Percentiles rank a stretch among this genome's conserved stretches.
These are phyloP conservation scores for Hordeum marinum DNA, from an alignment of 176 grass and related monocot genomes.

Conservation along the genomic window DNA sequence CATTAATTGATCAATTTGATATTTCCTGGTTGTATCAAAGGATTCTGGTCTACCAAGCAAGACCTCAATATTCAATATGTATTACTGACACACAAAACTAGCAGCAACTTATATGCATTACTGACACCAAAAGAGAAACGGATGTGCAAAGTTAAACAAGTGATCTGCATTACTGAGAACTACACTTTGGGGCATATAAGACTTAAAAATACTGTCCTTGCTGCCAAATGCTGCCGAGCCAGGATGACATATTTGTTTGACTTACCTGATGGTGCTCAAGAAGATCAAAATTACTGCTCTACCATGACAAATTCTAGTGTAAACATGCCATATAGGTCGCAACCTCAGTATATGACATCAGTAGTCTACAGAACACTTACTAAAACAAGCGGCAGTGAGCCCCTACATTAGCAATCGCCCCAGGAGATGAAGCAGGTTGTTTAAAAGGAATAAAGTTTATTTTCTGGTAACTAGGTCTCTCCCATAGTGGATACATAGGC, in stretches of 20 bases:
- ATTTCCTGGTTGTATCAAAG: neutral
- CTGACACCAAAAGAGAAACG: neutral
- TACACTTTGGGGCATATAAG: neutral
- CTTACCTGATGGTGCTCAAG: neutral
- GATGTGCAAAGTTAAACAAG: neutral
- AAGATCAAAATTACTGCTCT: neutral
- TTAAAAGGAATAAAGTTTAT: neutral
- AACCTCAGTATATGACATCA: neutral
- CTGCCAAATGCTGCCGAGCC: neutral
- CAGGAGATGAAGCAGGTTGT: neutral
- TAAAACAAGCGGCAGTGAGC: neutral
- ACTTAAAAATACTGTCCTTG: neutral
- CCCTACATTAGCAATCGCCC: neutral
- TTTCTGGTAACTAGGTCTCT: neutral
- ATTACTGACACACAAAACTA: neutral
- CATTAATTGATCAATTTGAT: neutral
- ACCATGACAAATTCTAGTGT: neutral
- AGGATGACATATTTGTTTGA: neutral
- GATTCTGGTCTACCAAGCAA: neutral
- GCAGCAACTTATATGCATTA: neutral
- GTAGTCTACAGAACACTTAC: neutral
- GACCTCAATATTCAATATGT: neutral
- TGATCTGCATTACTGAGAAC: neutral
- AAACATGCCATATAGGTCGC: neutral
- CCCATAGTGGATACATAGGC: neutral